Evolutionary conservation across 306 rosid genomes (phyloP).

Genomic region (Citrullus mucosospermus): DNA sequence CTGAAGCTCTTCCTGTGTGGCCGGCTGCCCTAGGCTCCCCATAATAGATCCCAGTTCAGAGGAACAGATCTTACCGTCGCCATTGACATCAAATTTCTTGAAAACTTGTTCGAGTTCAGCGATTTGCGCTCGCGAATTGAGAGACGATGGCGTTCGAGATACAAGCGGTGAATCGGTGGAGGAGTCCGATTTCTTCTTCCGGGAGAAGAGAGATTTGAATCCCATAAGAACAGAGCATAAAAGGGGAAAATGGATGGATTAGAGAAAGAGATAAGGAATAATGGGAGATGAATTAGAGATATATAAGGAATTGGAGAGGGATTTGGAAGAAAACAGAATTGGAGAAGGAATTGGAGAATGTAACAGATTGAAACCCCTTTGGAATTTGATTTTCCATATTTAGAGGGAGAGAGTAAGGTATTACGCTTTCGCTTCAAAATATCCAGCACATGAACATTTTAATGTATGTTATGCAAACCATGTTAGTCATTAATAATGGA

Average conservation of each 20-base stretch:
- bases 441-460: not conserved
- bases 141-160: not conserved
- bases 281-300: not conserved
- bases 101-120: slow-evolving; percentile 68
- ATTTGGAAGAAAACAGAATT: not conserved
- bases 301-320: not conserved
- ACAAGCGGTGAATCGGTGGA: not conserved
- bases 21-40: slow-evolving; percentile 48
- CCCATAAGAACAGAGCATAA: slow-evolving; percentile 27
- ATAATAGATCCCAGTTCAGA: slow-evolving; percentile 68
- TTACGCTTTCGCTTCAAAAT: not conserved
- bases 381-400: slow-evolving; percentile 3
- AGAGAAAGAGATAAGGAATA: not conserved
- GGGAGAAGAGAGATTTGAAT: slow-evolving; percentile 47
- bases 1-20: slow-evolving; percentile 46
- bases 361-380: slow-evolving; percentile 7
- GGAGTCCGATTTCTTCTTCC: slow-evolving; percentile 28
- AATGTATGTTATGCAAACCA: slow-evolving; percentile 1
- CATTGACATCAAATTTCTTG: slow-evolving; percentile 73
- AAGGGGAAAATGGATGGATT: too few species aligned
- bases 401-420: not conserved
- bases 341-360: not conserved
- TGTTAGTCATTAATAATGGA: slow-evolving; percentile 12
- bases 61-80: slow-evolving; percentile 83
- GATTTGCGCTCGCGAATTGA: slow-evolving; percentile 25